A percentile compares a stretch with the other conserved stretches of the same genome.
These are phyloP conservation scores for Leishmania lainsoni DNA, from an alignment of 208 protist species.

Conservation along the genomic window DNA sequence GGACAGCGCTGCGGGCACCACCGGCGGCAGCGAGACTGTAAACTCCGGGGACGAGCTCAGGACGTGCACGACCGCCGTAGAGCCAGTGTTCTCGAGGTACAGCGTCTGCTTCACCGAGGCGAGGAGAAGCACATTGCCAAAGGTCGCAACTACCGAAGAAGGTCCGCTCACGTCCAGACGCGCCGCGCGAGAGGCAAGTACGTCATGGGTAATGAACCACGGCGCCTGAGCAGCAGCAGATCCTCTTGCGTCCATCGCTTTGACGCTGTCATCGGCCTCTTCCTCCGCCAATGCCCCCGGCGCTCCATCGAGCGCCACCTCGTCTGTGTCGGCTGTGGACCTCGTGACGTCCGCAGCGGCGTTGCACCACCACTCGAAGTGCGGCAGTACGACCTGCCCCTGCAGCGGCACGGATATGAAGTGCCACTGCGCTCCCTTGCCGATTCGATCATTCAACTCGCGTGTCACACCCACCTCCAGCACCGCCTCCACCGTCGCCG, in stretches of 20 bases:
- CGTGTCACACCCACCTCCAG: slow-evolving; percentile 73
- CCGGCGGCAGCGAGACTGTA: slow-evolving; percentile 31
- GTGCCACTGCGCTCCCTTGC: slow-evolving; percentile 74
- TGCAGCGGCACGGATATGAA: slow-evolving; percentile 67
- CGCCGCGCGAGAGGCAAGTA: slow-evolving; percentile 8
- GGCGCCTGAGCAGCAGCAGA: neutral
- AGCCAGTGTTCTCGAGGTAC: slow-evolving; percentile 80
- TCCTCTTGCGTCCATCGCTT: neutral
- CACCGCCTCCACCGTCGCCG: slow-evolving; percentile 42
- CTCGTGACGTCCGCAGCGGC: neutral
- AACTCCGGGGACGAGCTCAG: slow-evolving; percentile 65
- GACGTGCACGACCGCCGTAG: slow-evolving; percentile 60
- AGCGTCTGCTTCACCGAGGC: slow-evolving; percentile 39
- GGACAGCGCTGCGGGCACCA: slow-evolving; percentile 36
- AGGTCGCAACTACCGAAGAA: slow-evolving; percentile 8
- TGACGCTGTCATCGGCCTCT: neutral
- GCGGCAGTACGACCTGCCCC: slow-evolving; percentile 65
- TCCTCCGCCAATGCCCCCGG: neutral
- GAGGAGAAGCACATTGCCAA: slow-evolving; percentile 49
- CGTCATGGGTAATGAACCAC: slow-evolving; percentile 7
- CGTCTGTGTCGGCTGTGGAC: neutral
- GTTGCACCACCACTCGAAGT: slow-evolving; percentile 50
- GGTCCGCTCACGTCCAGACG: slow-evolving; percentile 3
- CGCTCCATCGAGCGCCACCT: slow-evolving; percentile 3
- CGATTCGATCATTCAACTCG: slow-evolving; percentile 71